Percentiles rank a stretch among this genome's conserved stretches.
Evolutionary conservation across 371 early-diverging fungal species (phyloP).

Genomic region (Dentiscutata heterogama): DNA sequence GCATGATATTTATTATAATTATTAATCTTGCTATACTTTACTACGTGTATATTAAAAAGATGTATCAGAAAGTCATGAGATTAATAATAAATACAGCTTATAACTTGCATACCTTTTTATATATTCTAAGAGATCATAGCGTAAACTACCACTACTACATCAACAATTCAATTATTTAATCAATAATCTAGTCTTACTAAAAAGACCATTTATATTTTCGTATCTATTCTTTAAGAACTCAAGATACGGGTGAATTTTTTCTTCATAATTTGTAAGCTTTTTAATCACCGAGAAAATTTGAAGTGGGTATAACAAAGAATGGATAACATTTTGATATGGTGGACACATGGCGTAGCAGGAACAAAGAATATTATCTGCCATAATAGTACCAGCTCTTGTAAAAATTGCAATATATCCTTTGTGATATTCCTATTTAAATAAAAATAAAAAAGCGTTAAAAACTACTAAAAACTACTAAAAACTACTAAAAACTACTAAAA

Average conservation of each 20-base stretch:
- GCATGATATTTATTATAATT: no score
- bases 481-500: not conserved
- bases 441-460: not conserved
- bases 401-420: conserved; percentile 39
- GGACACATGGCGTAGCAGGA: conserved; percentile 31
- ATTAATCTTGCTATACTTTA: no score
- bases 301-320: not conserved
- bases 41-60: no score
- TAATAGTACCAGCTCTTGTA: conserved; percentile 23
- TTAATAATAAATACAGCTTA: no score
- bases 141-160: no score
- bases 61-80: no score
- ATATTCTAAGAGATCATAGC: no score
- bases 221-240: conserved; percentile 2
- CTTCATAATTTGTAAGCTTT: not conserved
- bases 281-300: not conserved
- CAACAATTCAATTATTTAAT: no score
- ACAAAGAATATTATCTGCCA: conserved; percentile 22
- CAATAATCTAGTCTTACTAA: no score
- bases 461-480: not conserved
- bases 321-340: conserved; percentile 24
- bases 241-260: not conserved
- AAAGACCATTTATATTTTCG: not conserved
- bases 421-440: conserved; percentile 10
- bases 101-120: no score